Base-by-base conservation (phyloP, 768 basidiomycete species). In the Trametes cinnabarina region DNA sequence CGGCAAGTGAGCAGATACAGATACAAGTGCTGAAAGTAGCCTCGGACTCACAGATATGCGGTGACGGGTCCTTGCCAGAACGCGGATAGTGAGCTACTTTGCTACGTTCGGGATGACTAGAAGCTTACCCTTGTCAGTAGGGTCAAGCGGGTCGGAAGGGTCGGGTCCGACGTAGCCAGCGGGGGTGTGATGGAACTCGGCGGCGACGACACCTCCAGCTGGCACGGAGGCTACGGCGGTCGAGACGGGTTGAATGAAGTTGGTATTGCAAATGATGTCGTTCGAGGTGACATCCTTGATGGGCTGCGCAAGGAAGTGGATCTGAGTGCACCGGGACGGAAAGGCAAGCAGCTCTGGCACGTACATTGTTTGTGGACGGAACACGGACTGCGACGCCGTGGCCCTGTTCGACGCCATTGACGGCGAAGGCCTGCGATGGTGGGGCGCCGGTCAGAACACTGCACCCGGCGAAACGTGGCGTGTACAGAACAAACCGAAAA, bases 261-360 rank as follows among this genome's bases (percentile, higher is more conserved):
- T 78, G 64, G 81, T 82, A 63, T 84, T 84, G 75, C 83, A 84
- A 53, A 83, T 84, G 40, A 79, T 40, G 57, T 74, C 77, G 68
- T 81, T 80, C 1, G 79, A 81, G 9, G 76, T 79, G 12, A 84
- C 79, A 63, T 84, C 79, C 11, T 71, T 80, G 58, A 85, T 80
- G 23, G 82, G 81, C 81, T 83, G 51, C 11, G 57, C 22, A 17
- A 11, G 11, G 41, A 10, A 20, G n/a, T 23, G 47, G 11, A 25
- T 48, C 14, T 15, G 23, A 47, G 3, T n/a, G n/a, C n/a, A n/a
- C n/a, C n/a, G n/a, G n/a, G n/a, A n/a, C n/a, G n/a, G n/a, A n/a
- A n/a, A n/a, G n/a, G n/a, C n/a, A n/a, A n/a, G n/a, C n/a, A n/a
- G n/a, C n/a, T n/a, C n/a, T n/a, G n/a, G n/a, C n/a, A n/a, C 78